Percentiles rank a stretch among this genome's conserved stretches.
Conservation (phyloP, 129 eudicot species). For the Flaveria sonorensis region DNA sequence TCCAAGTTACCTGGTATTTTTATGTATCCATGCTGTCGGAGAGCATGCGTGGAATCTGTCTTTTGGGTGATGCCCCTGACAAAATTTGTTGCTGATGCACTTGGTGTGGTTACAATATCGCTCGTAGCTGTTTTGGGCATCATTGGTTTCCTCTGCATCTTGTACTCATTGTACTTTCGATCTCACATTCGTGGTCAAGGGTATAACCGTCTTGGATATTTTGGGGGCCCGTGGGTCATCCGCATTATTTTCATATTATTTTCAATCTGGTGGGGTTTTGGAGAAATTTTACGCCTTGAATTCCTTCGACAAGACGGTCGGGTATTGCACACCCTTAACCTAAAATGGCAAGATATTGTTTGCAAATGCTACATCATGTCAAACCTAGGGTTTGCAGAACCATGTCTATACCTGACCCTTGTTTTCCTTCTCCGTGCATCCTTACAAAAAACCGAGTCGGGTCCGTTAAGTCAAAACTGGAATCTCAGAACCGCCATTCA, state of each 20-base stretch:
- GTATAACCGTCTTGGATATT: constrained; percentile 62
- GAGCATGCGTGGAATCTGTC: constrained; percentile 97
- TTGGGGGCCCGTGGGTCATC: constrained; percentile 86
- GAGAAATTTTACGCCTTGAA: constrained; percentile 71
- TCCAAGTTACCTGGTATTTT: constrained; percentile 30
- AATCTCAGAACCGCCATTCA: constrained; percentile 64
- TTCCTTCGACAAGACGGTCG: constrained; percentile 67
- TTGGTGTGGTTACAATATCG: constrained; percentile 93
- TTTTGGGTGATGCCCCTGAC: constrained; percentile 98
- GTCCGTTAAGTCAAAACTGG: constrained; percentile 70
- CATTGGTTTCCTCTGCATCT: constrained; percentile 70
- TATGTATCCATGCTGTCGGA: constrained; percentile 83
- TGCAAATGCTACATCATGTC: constrained; percentile 94
- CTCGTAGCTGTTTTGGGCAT: constrained; percentile 64
- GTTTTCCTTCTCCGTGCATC: constrained; percentile 89
- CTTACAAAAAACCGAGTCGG: constrained; percentile 62
- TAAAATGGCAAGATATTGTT: constrained; percentile 76
- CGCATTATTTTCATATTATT: constrained; percentile 60
- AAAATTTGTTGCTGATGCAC: constrained; percentile 93
- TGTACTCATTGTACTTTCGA: constrained; percentile 75
- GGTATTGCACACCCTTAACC: constrained; percentile 48
- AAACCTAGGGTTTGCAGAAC: constrained; percentile 96
- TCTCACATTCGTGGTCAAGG: constrained; percentile 58
- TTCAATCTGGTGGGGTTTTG: constrained; percentile 80
- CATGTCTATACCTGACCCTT: constrained; percentile 75